A percentile compares a stretch with the other conserved stretches of the same genome.
These are phyloP conservation scores for Torulaspora delbrueckii DNA, from an alignment of 805 yeast genomes.

Conservation along the genomic window DNA sequence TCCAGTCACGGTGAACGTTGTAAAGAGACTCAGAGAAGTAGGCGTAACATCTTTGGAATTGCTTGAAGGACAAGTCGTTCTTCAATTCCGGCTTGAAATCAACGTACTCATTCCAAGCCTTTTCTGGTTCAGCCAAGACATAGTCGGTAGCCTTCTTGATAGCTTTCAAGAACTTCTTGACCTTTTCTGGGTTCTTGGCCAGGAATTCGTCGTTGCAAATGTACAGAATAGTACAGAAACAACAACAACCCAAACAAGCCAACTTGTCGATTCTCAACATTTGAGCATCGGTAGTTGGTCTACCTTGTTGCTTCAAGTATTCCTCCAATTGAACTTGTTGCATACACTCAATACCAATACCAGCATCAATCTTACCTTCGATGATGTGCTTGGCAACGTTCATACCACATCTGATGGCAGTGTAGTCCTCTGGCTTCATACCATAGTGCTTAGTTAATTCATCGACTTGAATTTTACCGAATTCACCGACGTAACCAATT, in stretches of 20 bases:
- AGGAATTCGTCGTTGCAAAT: constrained; percentile 49
- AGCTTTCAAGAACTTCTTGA: constrained; percentile 43
- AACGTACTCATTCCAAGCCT: constrained; percentile 44
- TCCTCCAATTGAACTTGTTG: constrained; percentile 56
- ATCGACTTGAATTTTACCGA: constrained; percentile 54
- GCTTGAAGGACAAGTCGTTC: constrained; percentile 40
- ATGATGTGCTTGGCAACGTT: constrained; percentile 53
- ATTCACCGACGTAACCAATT: constrained; percentile 56
- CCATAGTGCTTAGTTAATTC: constrained; percentile 53
- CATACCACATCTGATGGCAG: constrained; percentile 58
- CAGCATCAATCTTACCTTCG: constrained; percentile 53
- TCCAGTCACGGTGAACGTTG: constrained; percentile 55
- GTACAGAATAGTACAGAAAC: constrained; percentile 53
- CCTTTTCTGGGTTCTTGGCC: constrained; percentile 43
- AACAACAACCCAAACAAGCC: constrained; percentile 55
- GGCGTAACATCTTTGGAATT: constrained; percentile 51
- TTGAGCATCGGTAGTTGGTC: constrained; percentile 44
- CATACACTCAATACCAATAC: constrained; percentile 55
- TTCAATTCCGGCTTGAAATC: constrained; percentile 47
- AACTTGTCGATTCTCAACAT: constrained; percentile 53
- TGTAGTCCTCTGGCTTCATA: constrained; percentile 51
- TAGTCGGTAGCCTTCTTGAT: constrained; percentile 49
- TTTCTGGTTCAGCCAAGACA: constrained; percentile 41
- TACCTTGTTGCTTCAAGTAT: constrained; percentile 41
- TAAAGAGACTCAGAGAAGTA: constrained; percentile 46